Base-by-base conservation (phyloP, 2,329 filamentous ascomycete genomes). In the Helotiales sp. region DNA sequence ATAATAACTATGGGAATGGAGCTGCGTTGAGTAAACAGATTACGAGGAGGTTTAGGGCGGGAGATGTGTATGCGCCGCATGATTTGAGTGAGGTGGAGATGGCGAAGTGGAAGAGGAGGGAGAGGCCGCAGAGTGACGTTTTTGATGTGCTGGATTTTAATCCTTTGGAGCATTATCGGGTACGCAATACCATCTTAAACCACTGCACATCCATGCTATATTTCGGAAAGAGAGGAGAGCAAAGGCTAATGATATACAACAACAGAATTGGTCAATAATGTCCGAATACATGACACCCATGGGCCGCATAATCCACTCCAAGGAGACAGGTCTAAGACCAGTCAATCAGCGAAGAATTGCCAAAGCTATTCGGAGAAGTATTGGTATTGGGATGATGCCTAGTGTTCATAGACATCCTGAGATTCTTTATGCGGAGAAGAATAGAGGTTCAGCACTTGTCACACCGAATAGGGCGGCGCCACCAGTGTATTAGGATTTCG, bases 311-410 rank as follows among this genome's bases (percentile, higher is more conserved):
- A 89, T 85, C 76, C 86, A 89, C 72, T 80, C 83, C n/a, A 81
- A 74, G 5, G 79, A 87, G 24, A 98, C 93, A 0, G 91, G 91
- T 13, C 79, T 99, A 60, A 83, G 91, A 57, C 89, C 90, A 2
- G 88, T 90, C 64, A 98, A 98, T 79, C 95, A 99, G 79, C 83
- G 95, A 66, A 92, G 89, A 76, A 86, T 99, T 71, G 90, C 93
- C 61, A 97, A 96, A 79, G 93, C 96, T 53, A 89, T 99, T 68
- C 81, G 95, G 64, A 84, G 95, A 67, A 88, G 90, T 19, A 88
- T 98, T 68, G 95, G 93, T 1, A 82, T 97, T 70, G 95, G 95
- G 15, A 79, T 98, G 60, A 92, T 98, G 82, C 95, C 95, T 24
- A 96, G 88, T 72, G 88, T 96, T 55, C 90, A 99, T 77, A 79